Evolutionary conservation across 805 yeast genomes (phyloP), one percentile per base, ranked within the genome.

Genomic region (Lachancea lanzarotensis): DNA sequence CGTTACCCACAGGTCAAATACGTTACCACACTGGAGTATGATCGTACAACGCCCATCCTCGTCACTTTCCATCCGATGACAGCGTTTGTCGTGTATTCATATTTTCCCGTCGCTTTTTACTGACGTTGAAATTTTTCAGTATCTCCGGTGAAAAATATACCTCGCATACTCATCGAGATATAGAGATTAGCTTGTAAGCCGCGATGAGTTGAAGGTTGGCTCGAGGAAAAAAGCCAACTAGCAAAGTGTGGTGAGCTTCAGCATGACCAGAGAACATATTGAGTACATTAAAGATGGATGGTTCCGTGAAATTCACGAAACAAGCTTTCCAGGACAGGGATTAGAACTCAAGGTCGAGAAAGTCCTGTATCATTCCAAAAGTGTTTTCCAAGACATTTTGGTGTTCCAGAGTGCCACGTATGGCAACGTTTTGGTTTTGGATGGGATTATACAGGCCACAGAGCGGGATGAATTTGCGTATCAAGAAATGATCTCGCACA

Each of bases 381-480:
- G 93, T 12, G 73, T 71, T 56, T 89, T 76, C 67, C 96, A 89
- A 67, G 95, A 88, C 59, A 83, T 84, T 31, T 70, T 88, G 39
- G 82, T 89, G 16, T 90, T 89, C 64, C 74, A 82, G 58, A 81
- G 90, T 41, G 68, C 80, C 12, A 72, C 75, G 40, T 89, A 81
- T 58, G 97, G 96, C 22, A 89, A 88, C 59, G 96, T 90, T 8
- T 71, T 89, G 37, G 96, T 87, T 0, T 72, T 89, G 33, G 95
- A 90, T 63, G 96, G 96, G 7, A 86, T 86, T 26, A 78, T 89
- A 45, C 97, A 89, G 68, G 89, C 89, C 50, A 84, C 95, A 0
- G 97, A 90, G 62, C 72, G 88, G 47, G 97, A 90, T 65, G 97
- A 89, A 64, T 89, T 86, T 65, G 88, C 95, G 11, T 89, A 89